Evolutionary conservation across 257 asterid genomes (phyloP).

Genomic region (Capsicum rhomboideum): DNA sequence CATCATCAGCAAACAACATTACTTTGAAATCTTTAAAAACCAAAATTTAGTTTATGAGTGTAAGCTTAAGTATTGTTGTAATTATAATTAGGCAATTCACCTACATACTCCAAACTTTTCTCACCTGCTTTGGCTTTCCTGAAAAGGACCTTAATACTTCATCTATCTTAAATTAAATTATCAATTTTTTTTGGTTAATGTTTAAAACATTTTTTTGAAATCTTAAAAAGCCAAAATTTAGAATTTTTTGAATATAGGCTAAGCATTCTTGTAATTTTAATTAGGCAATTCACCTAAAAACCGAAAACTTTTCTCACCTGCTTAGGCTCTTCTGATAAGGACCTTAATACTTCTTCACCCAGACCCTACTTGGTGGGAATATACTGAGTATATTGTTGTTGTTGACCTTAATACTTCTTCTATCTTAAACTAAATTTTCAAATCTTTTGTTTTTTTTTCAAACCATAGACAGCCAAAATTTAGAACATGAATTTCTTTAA

Average conservation of each 20-base stretch:
- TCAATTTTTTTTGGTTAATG: background rate
- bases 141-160: background rate
- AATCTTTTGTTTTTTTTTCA: no score
- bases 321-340: slow-evolving; percentile 11
- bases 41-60: no score
- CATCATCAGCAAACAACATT: no score
- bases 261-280: background rate
- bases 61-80: no score
- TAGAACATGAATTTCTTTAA: no score
- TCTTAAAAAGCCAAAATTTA: background rate
- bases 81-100: slow-evolving; percentile 1
- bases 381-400: no score
- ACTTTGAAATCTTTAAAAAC: no score
- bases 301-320: slow-evolving; percentile 5
- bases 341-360: background rate
- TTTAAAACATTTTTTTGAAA: no score
- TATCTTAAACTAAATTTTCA: no score
- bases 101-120: background rate
- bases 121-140: slow-evolving; percentile 1
- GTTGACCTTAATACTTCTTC: no score
- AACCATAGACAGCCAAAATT: background rate
- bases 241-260: slow-evolving; percentile 1
- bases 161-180: background rate
- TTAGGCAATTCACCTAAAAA: slow-evolving; percentile 25
- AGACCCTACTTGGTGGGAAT: no score